Percentiles rank a stretch among this genome's conserved stretches.
phyloP scores from a whole-genome alignment of 2,329 filamentous ascomycete genomes.

The Penicillium sclerotigenum region DNA sequence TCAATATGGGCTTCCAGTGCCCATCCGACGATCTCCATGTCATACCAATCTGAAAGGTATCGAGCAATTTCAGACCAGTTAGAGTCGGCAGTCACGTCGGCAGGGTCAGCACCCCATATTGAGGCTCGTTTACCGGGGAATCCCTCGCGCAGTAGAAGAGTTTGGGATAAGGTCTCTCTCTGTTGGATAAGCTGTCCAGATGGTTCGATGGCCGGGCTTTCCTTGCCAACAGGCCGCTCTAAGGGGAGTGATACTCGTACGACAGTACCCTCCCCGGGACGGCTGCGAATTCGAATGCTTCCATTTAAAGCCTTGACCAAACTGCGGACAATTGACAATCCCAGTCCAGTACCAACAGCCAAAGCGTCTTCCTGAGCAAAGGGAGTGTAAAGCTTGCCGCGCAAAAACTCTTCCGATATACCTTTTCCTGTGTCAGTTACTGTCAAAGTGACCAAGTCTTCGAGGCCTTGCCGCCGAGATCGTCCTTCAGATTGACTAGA shows the following conservation, averaged over 20 bases:
- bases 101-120: conserved; percentile 29
- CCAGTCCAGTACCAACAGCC: conserved; percentile 51
- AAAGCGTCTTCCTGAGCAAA: conserved; percentile 60
- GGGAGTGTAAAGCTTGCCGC: conserved; percentile 58
- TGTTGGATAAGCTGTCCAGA: conserved; percentile 21
- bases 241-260: conserved; percentile 51
- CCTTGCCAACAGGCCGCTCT: conserved; percentile 27
- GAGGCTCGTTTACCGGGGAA: conserved; percentile 28
- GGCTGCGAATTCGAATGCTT: conserved; percentile 55
- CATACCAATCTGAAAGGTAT: conserved; percentile 40
- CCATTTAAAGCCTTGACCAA: conserved; percentile 61
- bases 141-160: conserved; percentile 25
- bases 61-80: conserved; percentile 29
- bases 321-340: conserved; percentile 61
- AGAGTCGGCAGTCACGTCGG: conserved; percentile 14
- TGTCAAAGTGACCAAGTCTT: conserved; percentile 41
- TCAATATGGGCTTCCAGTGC: conserved; percentile 28
- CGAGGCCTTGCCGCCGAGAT: conserved; percentile 30
- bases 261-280: conserved; percentile 54
- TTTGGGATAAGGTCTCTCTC: conserved; percentile 24
- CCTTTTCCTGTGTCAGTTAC: conserved; percentile 65
- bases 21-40: conserved; percentile 35
- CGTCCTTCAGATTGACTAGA: conserved; percentile 30
- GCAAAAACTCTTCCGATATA: conserved; percentile 61
- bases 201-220: conserved; percentile 19